A percentile compares a stretch with the other conserved stretches of the same genome.
phyloP scores from a whole-genome alignment of 495 filamentous ascomycete species.

The Penicillium turbatum region DNA sequence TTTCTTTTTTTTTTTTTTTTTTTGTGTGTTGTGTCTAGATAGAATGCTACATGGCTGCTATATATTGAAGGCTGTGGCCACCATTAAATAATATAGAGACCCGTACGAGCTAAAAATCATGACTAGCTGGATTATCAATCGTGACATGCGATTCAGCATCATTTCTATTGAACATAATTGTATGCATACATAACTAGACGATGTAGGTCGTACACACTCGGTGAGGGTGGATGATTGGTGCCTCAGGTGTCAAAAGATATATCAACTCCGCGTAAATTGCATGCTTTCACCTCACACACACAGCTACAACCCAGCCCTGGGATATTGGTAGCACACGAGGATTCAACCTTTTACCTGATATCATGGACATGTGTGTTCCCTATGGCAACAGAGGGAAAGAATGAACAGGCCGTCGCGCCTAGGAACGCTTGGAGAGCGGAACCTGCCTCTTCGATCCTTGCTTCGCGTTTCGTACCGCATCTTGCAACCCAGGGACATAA shows the following conservation, averaged over 20 bases:
- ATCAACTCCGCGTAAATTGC: conserved; percentile 9
- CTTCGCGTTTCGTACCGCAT: conserved; percentile 56
- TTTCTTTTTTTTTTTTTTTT: no score
- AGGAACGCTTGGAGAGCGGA: conserved; percentile 24
- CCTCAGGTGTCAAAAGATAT: conserved; percentile 25
- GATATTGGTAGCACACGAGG: not conserved
- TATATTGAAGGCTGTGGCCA: no score
- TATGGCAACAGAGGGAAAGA: conserved; percentile 29
- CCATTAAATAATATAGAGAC: no score
- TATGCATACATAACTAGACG: not conserved
- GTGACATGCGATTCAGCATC: no score
- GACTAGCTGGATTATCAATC: no score
- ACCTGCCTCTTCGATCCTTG: conserved; percentile 64
- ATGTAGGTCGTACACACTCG: not conserved
- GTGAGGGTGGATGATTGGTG: conserved; percentile 7
- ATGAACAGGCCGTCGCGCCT: conserved; percentile 12
- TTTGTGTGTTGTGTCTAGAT: no score
- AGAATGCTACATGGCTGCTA: no score
- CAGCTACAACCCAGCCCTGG: conserved; percentile 1
- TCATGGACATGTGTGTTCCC: conserved; percentile 16
- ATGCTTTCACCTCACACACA: not conserved
- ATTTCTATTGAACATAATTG: no score
- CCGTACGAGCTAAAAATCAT: no score
- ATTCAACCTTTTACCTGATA: not conserved
- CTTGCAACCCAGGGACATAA: conserved; percentile 41